Conservation (phyloP, 139 green algal species). For the Chlamydomonas urium region DNA sequence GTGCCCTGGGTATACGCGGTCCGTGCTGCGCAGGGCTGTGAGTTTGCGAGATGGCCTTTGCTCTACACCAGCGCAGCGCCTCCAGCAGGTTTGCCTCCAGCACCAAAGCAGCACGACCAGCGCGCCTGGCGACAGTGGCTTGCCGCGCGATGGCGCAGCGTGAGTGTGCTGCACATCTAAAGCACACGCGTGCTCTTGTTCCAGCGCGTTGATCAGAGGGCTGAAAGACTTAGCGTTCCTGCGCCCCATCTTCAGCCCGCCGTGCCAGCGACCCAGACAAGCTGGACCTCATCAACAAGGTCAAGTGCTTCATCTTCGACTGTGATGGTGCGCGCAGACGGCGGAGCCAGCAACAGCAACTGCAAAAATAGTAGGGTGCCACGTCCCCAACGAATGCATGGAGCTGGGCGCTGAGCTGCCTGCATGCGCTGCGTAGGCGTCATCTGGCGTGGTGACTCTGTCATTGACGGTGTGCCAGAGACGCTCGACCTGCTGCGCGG, state of each 20-base stretch:
- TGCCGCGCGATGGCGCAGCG: slow-evolving; percentile 6
- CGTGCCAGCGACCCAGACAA: slow-evolving; percentile 64
- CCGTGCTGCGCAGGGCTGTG: too few species aligned
- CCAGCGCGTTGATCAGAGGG: neutral
- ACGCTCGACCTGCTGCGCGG: slow-evolving; percentile 88
- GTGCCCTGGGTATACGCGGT: too few species aligned
- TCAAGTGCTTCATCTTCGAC: slow-evolving; percentile 99
- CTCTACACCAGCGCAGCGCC: too few species aligned
- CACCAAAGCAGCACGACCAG: too few species aligned
- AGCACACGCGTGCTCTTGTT: neutral
- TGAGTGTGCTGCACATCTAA: neutral
- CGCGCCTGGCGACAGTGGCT: neutral
- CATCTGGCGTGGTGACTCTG: slow-evolving; percentile 94
- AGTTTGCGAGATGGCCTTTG: too few species aligned
- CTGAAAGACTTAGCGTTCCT: neutral
- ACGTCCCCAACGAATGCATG: too few species aligned
- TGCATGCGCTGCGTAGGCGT: slow-evolving; percentile 58
- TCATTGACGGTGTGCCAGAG: slow-evolving; percentile 96
- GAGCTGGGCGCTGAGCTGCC: too few species aligned
- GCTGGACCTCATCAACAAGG: slow-evolving; percentile 74
- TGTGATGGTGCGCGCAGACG: slow-evolving; percentile 81
- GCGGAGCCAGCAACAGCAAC: too few species aligned
- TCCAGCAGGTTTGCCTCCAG: too few species aligned
- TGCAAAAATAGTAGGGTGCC: too few species aligned
- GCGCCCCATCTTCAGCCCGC: slow-evolving; percentile 5